phyloP scores from a whole-genome alignment of 73 alveolate species.

The Halteria grandinella region DNA sequence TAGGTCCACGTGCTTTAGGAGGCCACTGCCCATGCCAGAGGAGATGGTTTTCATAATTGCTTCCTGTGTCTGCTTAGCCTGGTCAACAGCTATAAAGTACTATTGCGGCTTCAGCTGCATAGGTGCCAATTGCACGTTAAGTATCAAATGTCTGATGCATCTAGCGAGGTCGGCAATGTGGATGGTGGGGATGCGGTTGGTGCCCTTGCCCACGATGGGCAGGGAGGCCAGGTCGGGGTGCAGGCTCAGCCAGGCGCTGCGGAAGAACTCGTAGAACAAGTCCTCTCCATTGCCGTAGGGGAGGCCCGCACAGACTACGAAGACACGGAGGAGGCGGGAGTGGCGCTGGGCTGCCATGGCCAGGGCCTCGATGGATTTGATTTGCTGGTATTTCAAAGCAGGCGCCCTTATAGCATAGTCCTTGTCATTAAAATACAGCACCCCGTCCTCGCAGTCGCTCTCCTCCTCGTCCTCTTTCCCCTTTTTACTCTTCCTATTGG shows the following conservation, averaged over 20 bases:
- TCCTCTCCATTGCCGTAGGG: conserved; percentile 96
- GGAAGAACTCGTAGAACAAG: conserved; percentile 77
- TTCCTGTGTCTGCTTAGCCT: conserved; percentile 83
- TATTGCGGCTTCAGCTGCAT: conserved; percentile 78
- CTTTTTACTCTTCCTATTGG: conserved; percentile 80
- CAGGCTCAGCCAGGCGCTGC: conserved; percentile 79
- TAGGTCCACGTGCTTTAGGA: conserved; percentile 60
- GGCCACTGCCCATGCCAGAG: conserved; percentile 92
- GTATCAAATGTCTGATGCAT: conserved; percentile 43
- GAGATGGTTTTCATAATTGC: conserved; percentile 86
- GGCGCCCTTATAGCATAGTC: conserved; percentile 87
- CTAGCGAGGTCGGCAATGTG: conserved; percentile 94
- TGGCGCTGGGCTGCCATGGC: conserved; percentile 71
- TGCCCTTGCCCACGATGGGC: conserved; percentile 79
- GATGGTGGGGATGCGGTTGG: conserved; percentile 94
- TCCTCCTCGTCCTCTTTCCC: conserved; percentile 51
- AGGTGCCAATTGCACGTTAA: no score
- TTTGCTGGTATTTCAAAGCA: conserved; percentile 75
- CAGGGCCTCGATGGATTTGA: conserved; percentile 86
- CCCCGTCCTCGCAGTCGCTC: conserved; percentile 58
- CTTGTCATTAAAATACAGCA: conserved; percentile 81
- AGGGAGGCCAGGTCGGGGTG: conserved; percentile 29
- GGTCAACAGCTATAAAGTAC: conserved; percentile 94
- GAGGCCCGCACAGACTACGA: conserved; percentile 95
- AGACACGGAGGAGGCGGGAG: conserved; percentile 86